These are phyloP conservation scores for Physcomitrellopsis africana DNA, from an alignment of 225 moss, liverwort and hornwort species.

Conservation along the genomic window DNA sequence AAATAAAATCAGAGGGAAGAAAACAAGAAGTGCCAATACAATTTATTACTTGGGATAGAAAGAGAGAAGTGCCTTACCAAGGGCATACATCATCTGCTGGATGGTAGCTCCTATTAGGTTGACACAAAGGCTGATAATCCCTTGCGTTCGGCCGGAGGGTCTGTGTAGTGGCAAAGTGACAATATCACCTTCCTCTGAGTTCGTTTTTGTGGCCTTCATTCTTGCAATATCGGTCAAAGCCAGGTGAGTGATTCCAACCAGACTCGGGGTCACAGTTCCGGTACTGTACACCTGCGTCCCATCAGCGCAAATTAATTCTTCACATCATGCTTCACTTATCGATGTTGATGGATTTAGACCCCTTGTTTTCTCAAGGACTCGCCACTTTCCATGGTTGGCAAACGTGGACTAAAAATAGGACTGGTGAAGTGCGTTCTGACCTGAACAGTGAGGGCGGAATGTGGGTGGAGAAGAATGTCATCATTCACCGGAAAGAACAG, in stretches of 20 bases:
- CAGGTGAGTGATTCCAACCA: constrained; percentile 68
- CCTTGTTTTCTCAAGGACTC: constrained; percentile 6
- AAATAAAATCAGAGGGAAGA: not conserved
- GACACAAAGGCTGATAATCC: constrained; percentile 64
- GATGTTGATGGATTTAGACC: not conserved
- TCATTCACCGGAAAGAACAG: constrained; percentile 52
- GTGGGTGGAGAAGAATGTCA: constrained; percentile 50
- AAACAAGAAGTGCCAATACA: not conserved
- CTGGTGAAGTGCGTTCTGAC: constrained; percentile 23
- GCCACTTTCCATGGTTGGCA: not conserved
- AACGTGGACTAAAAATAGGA: constrained; percentile 1
- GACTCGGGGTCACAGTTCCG: constrained; percentile 55
- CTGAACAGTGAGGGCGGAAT: constrained; percentile 62
- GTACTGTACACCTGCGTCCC: constrained; percentile 57
- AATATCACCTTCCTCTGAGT: constrained; percentile 58
- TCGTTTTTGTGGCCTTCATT: constrained; percentile 51
- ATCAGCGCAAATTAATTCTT: constrained; percentile 14
- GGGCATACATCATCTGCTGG: constrained; percentile 53
- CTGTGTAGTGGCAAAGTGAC: constrained; percentile 67
- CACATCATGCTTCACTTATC: not conserved
- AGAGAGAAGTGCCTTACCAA: constrained; percentile 31
- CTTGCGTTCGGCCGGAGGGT: constrained; percentile 70
- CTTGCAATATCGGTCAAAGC: constrained; percentile 63
- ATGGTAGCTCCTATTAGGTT: constrained; percentile 61
- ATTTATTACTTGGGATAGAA: not conserved